Evolutionary conservation across 2,329 filamentous ascomycete species (phyloP), one percentile per base, ranked within the genome.

Genomic region (Fusarium brevicatenulatum): DNA sequence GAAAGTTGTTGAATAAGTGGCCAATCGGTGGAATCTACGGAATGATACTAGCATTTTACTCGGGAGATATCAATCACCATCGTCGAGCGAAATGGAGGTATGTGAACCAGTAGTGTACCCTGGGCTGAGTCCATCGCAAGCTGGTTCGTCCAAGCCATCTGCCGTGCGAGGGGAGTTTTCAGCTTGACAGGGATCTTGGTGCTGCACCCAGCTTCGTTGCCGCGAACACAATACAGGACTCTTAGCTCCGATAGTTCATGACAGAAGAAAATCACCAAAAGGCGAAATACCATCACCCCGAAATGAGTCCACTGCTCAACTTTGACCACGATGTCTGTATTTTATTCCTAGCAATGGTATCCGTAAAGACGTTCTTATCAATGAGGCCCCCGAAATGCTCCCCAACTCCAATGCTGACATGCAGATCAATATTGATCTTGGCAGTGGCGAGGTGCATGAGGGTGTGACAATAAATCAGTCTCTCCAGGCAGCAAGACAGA

Each of bases 21-120:
- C 76, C 70, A 0, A 21, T 77, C 12, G 71, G 76, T 9, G 76
- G 74, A 0, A 19, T 78, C 0, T 77, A 73, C 8, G 76, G 75
- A 5, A 78, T 77, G 76, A 19, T 67, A 8, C 40, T 73, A 0
- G 76, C 76, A 2, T 59, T 63, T 1, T 13, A 53, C 16, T 78
- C 70, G 5, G 75, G 72, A 0, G 74, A 78, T 21, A 72, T 78
- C 16, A 21, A 19, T 23, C 39, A 68, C 0, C 67, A 77, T 62
- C 66, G 69, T 1, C 43, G 47, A 10, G 68, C 62, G 2, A 63
- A 39, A n/a, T 75, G 73, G 73, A 72, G 61, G 16, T 61, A 61
- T 32, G 36, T 15, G 16, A 30, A 13, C 21, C 23, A 59, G 10
- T 52, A 40, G 37, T 34, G 32, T 9, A 32, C 30, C 30, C 30